Conservation (phyloP, 192 early-diverging fungal genomes). For the Phlyctochytrium planicorne region DNA sequence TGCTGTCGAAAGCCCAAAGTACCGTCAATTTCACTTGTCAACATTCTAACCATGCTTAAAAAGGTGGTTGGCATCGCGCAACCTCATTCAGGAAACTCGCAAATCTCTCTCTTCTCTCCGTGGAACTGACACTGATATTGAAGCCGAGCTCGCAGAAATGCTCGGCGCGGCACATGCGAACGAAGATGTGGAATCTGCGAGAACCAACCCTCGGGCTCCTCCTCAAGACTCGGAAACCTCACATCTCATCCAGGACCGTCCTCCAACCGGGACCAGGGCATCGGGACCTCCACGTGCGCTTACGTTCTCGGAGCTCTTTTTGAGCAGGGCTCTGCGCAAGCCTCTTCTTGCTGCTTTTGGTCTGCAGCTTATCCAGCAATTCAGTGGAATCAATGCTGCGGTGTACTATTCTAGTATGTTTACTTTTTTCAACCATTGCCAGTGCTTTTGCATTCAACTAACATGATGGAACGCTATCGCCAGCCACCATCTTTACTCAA, state of each 20-base stretch:
- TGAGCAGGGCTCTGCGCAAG: constrained; percentile 53
- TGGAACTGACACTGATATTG: constrained; percentile 48
- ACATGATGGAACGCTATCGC: too few species aligned
- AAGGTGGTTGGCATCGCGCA: constrained; percentile 60
- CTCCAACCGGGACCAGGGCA: neutral
- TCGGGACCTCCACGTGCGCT: neutral
- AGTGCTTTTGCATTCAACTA: neutral
- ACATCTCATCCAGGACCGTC: neutral
- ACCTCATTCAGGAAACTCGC: constrained; percentile 58
- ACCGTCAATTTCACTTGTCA: constrained; percentile 9
- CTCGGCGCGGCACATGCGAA: constrained; percentile 18
- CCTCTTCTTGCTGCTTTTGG: constrained; percentile 65
- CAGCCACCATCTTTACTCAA: constrained; percentile 75
- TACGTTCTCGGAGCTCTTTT: constrained; percentile 56
- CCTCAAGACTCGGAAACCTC: neutral
- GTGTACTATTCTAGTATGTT: constrained; percentile 64
- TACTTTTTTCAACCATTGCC: neutral
- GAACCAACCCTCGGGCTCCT: neutral
- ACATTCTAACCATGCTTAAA: too few species aligned
- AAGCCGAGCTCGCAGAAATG: constrained; percentile 58
- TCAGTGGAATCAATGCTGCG: constrained; percentile 88
- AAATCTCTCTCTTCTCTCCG: constrained; percentile 60
- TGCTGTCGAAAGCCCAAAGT: constrained; percentile 76
- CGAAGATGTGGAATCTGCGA: neutral
- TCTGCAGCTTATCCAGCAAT: constrained; percentile 80